phyloP scores from a whole-genome alignment of 2,329 filamentous ascomycete species.

The Alternaria hordeiaustralica region DNA sequence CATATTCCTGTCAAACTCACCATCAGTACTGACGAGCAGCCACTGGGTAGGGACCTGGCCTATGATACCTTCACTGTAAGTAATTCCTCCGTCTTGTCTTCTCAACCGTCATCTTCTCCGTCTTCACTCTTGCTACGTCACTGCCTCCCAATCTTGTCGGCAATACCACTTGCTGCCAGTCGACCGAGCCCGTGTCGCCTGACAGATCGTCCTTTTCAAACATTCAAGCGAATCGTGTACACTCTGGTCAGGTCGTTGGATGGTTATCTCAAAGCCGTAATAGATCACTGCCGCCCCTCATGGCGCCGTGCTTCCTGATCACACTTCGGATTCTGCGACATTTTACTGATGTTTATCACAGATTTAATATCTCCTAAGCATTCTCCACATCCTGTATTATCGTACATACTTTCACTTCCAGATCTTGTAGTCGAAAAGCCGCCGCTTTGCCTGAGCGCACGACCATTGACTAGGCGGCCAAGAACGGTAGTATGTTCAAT shows the following conservation, averaged over 20 bases:
- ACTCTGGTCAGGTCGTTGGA: background rate
- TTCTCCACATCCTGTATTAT: background rate
- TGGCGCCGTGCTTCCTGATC: background rate
- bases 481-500: background rate
- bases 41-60: background rate
- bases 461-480: background rate
- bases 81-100: background rate
- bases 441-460: background rate
- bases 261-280: background rate
- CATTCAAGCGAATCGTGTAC: background rate
- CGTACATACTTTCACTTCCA: background rate
- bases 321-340: background rate
- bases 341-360: background rate
- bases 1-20: background rate
- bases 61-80: background rate
- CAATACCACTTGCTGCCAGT: background rate
- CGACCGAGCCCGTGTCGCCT: background rate
- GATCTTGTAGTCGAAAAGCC: background rate
- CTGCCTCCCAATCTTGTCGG: background rate
- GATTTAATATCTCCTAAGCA: background rate
- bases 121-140: constrained; percentile 9
- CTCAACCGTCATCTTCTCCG: background rate
- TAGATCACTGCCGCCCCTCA: background rate
- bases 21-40: background rate
- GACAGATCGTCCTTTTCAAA: background rate